A percentile compares a stretch with the other conserved stretches of the same genome.
Evolutionary conservation across 805 yeast genomes (phyloP).

Genomic region (Metschnikowia lachancei): DNA sequence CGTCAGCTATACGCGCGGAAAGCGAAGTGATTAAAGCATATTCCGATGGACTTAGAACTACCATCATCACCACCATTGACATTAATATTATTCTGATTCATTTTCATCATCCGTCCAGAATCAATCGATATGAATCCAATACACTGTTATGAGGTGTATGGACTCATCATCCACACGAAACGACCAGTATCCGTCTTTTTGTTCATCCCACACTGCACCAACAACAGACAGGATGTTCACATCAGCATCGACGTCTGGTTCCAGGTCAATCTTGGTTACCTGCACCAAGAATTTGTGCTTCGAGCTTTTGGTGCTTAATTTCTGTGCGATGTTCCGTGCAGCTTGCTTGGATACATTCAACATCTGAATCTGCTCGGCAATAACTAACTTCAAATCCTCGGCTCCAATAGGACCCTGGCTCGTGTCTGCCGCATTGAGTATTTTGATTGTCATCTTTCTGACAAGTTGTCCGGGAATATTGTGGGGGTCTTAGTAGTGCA

Average conservation of each 20-base stretch:
- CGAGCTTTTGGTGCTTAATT: conserved; percentile 45
- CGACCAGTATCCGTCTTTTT: conserved; percentile 52
- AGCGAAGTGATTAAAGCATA: background rate
- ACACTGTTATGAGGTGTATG: conserved; percentile 22
- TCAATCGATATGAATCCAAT: conserved; percentile 18
- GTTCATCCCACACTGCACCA: conserved; percentile 57
- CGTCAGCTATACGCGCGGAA: conserved; percentile 7
- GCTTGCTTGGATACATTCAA: conserved; percentile 22
- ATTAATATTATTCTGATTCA: no score
- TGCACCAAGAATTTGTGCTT: conserved; percentile 56
- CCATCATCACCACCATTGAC: no score
- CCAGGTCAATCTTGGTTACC: conserved; percentile 33
- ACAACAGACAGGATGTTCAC: conserved; percentile 34
- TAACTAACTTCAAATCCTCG: conserved; percentile 6
- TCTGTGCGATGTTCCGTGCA: conserved; percentile 31
- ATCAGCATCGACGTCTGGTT: conserved; percentile 19
- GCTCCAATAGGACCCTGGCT: conserved; percentile 15
- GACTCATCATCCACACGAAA: conserved; percentile 27
- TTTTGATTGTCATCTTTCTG: conserved; percentile 12
- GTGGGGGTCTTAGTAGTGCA: background rate
- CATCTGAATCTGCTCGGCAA: conserved; percentile 2
- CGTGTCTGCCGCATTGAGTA: conserved; percentile 11
- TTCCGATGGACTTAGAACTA: no score
- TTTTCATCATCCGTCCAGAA: background rate
- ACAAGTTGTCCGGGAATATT: background rate